Evolutionary conservation across 495 filamentous ascomycete species (phyloP).

Genomic region (Cercophora sp.): DNA sequence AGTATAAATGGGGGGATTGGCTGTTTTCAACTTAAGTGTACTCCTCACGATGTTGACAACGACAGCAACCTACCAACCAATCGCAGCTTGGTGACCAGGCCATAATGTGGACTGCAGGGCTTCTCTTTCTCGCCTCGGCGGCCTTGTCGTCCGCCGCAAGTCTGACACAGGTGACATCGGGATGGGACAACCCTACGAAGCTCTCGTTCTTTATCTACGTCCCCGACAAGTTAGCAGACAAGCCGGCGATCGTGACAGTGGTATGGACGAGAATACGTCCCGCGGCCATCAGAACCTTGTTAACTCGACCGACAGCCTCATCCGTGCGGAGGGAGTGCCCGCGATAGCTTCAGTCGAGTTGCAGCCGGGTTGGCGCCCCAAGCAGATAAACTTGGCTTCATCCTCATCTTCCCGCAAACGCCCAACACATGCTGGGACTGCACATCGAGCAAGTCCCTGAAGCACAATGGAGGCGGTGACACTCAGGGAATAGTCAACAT

Average conservation of each 20-base stretch:
- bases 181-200: slow-evolving; percentile 33
- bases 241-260: slow-evolving; percentile 47
- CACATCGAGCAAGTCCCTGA: slow-evolving; percentile 36
- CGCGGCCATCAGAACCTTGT: slow-evolving; percentile 12
- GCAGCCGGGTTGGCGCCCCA: neutral
- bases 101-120: too few relatives aligned
- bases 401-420: slow-evolving; percentile 41
- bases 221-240: slow-evolving; percentile 44
- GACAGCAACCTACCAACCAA: too few relatives aligned
- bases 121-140: too few relatives aligned
- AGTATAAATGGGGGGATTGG: too few relatives aligned
- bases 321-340: slow-evolving; percentile 15
- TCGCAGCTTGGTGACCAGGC: too few relatives aligned
- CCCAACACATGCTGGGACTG: slow-evolving; percentile 48
- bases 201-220: slow-evolving; percentile 54
- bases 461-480: slow-evolving; percentile 53
- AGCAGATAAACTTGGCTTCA: slow-evolving; percentile 44
- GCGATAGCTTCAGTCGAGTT: slow-evolving; percentile 9
- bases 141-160: neutral
- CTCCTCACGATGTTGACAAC: too few relatives aligned
- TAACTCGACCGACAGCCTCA: slow-evolving; percentile 16
- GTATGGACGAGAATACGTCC: slow-evolving; percentile 39
- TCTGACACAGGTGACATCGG: slow-evolving; percentile 10
- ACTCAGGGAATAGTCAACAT: slow-evolving; percentile 55
- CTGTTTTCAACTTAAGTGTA: too few relatives aligned